Percentiles rank a stretch among this genome's conserved stretches.
Conservation (phyloP, 2,329 filamentous ascomycete genomes). For the Monosporascus sp. region DNA sequence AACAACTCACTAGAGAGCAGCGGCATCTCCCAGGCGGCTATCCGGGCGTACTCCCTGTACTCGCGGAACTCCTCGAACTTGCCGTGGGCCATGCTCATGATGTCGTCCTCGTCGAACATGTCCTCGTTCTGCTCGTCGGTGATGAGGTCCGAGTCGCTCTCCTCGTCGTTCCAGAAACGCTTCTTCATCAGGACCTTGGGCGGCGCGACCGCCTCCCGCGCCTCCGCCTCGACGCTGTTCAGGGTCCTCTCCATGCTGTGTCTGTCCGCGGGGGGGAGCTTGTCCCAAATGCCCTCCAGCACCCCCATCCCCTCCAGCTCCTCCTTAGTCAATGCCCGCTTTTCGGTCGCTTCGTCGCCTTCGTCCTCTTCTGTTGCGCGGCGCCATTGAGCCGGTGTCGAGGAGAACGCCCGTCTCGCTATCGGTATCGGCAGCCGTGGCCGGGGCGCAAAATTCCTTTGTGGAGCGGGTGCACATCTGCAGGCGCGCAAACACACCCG, state of each 20-base stretch:
- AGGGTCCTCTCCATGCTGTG: slow-evolving; percentile 20
- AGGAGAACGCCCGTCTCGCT: slow-evolving; percentile 24
- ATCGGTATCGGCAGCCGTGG: slow-evolving; percentile 11
- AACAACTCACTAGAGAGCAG: slow-evolving; percentile 71
- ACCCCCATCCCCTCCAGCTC: background rate
- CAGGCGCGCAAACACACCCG: slow-evolving; percentile 34
- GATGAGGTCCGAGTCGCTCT: slow-evolving; percentile 22
- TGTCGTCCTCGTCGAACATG: slow-evolving; percentile 75
- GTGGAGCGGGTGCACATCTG: slow-evolving; percentile 19
- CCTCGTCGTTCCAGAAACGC: slow-evolving; percentile 24
- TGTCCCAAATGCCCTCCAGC: background rate
- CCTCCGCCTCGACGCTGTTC: slow-evolving; percentile 26
- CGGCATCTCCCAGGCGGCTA: slow-evolving; percentile 95
- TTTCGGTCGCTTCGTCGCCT: slow-evolving; percentile 6
- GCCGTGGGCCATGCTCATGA: slow-evolving; percentile 75
- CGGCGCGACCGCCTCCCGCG: slow-evolving; percentile 23
- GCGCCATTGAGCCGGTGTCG: slow-evolving; percentile 17
- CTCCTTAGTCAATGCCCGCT: background rate
- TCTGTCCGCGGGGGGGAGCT: background rate
- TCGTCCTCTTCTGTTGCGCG: slow-evolving; percentile 16
- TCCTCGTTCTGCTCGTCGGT: slow-evolving; percentile 30
- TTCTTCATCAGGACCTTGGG: background rate
- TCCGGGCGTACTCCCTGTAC: slow-evolving; percentile 78
- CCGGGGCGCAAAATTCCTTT: slow-evolving; percentile 8
- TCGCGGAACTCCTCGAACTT: slow-evolving; percentile 88